phyloP scores from a whole-genome alignment of 176 grass and related monocot species.

The Avena atlantica region DNA sequence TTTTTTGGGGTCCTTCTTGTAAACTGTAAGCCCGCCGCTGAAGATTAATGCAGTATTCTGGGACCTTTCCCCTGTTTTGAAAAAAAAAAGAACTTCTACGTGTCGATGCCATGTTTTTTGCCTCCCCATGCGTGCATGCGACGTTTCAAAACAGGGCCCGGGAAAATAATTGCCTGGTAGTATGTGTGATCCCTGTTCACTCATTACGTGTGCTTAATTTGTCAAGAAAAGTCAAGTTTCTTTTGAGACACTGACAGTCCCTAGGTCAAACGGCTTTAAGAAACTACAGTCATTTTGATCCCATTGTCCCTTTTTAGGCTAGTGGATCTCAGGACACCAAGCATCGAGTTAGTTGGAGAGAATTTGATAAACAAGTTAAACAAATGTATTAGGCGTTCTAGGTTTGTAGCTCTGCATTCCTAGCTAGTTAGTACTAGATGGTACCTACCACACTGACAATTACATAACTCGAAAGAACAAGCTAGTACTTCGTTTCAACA shows the following conservation, averaged over 20 bases:
- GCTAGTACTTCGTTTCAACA: background rate
- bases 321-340: background rate
- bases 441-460: conserved; percentile 21
- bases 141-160: too few species aligned
- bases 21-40: too few species aligned
- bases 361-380: background rate
- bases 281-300: background rate
- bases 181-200: background rate
- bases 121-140: too few species aligned
- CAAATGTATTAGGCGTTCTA: background rate
- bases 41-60: too few species aligned
- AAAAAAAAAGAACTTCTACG: too few species aligned
- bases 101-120: too few species aligned
- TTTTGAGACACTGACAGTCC: background rate
- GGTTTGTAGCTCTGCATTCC: conserved; percentile 22
- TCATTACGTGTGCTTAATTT: background rate
- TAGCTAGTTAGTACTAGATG: conserved; percentile 7
- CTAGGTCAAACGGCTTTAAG: background rate
- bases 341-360: background rate
- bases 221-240: background rate
- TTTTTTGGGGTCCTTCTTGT: too few species aligned
- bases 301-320: background rate
- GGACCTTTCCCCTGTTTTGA: too few species aligned
- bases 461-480: conserved; percentile 23
- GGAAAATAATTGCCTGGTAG: background rate